These are phyloP conservation scores for Penicillium sp. DNA, from an alignment of 2,329 filamentous ascomycete genomes.

Conservation along the genomic window DNA sequence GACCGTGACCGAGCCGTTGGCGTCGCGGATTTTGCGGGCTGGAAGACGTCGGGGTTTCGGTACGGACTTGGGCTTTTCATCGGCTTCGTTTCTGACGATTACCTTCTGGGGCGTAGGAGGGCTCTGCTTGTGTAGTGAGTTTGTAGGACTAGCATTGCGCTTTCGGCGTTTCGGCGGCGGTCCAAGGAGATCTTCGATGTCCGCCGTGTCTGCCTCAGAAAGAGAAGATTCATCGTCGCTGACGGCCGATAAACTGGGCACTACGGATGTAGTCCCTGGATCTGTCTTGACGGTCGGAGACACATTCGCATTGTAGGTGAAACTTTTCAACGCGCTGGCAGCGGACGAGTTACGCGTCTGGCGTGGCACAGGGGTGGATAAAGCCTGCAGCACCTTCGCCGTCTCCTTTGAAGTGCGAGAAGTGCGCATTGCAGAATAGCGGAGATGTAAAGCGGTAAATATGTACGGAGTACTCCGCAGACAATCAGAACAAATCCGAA, in stretches of 20 bases:
- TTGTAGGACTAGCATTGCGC: slow-evolving; percentile 34
- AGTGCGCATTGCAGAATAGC: slow-evolving; percentile 48
- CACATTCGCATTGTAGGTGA: slow-evolving; percentile 24
- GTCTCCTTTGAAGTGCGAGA: slow-evolving; percentile 59
- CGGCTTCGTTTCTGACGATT: slow-evolving; percentile 27
- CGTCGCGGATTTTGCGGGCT: slow-evolving; percentile 40
- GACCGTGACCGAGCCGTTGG: slow-evolving; percentile 36
- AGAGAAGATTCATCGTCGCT: slow-evolving; percentile 32
- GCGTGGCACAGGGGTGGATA: slow-evolving; percentile 45
- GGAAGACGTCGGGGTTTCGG: slow-evolving; percentile 41
- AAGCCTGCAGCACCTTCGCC: slow-evolving; percentile 51
- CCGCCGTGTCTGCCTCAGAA: slow-evolving; percentile 40
- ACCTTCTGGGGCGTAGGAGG: slow-evolving; percentile 22
- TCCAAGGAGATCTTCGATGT: slow-evolving; percentile 57
- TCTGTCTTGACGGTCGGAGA: slow-evolving; percentile 13
- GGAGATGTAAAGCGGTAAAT: not conserved
- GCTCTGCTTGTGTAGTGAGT: slow-evolving; percentile 19
- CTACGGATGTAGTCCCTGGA: slow-evolving; percentile 29
- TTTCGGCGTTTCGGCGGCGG: slow-evolving; percentile 49
- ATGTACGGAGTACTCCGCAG: not conserved
- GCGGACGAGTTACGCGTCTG: slow-evolving; percentile 40
- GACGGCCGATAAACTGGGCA: slow-evolving; percentile 20
- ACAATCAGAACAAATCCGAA: not conserved
- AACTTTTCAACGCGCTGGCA: slow-evolving; percentile 26
- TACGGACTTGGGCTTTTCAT: slow-evolving; percentile 18